Evolutionary conservation across 2,329 filamentous ascomycete species (phyloP).

Genomic region (Fusarium clavum): DNA sequence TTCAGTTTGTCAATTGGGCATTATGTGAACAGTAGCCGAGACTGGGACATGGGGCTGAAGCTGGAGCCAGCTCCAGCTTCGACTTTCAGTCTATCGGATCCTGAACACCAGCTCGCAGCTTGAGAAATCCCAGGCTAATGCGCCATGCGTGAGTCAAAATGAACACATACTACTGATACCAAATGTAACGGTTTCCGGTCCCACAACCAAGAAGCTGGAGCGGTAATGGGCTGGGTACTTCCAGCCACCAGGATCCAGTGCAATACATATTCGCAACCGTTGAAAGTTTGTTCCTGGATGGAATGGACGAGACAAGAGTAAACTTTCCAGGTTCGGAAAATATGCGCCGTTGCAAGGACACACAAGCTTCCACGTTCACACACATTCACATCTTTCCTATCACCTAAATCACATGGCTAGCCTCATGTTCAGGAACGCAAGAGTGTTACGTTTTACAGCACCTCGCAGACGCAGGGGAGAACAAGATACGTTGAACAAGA

Average conservation of each 20-base stretch:
- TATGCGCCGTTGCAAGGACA: slow-evolving; percentile 12
- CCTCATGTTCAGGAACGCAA: slow-evolving; percentile 23
- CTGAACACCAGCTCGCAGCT: slow-evolving; percentile 9
- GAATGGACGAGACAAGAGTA: slow-evolving; percentile 31
- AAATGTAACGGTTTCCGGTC: slow-evolving; percentile 38
- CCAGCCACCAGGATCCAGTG: slow-evolving; percentile 21
- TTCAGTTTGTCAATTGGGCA: slow-evolving; percentile 3
- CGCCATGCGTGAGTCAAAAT: slow-evolving; percentile 39
- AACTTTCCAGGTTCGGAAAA: slow-evolving; percentile 32
- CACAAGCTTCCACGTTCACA: slow-evolving; percentile 16
- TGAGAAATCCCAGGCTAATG: slow-evolving; percentile 24
- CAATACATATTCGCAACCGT: slow-evolving; percentile 20
- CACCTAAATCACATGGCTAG: slow-evolving; percentile 37
- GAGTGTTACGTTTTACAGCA: slow-evolving; percentile 28
- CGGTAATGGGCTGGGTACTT: slow-evolving; percentile 21
- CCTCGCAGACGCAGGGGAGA: slow-evolving; percentile 33
- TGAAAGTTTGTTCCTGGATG: slow-evolving; percentile 32
- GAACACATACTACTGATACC: slow-evolving; percentile 25
- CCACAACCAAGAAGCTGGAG: slow-evolving; percentile 36
- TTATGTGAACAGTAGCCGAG: slow-evolving; percentile 17
- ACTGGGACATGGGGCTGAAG: slow-evolving; percentile 31
- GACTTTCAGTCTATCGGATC: slow-evolving; percentile 5
- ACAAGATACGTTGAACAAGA: slow-evolving; percentile 26
- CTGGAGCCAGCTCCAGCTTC: background rate
- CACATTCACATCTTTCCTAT: slow-evolving; percentile 18